Conservation (phyloP, 2,329 filamentous ascomycete genomes). For the Seiridium cupressi region DNA sequence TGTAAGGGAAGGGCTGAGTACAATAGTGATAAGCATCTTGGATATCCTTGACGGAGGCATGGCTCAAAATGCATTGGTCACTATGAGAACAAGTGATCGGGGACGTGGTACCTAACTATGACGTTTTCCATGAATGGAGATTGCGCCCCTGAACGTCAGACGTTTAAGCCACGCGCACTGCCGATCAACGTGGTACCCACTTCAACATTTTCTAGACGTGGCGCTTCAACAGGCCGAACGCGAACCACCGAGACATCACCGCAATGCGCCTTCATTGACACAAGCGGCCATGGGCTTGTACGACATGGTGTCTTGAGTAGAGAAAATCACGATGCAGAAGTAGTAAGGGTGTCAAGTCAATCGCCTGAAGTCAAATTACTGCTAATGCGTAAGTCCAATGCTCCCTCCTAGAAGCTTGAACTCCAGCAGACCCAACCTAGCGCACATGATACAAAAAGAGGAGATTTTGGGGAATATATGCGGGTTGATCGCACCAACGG, state of each 20-base stretch:
- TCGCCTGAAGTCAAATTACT: slow-evolving; percentile 7
- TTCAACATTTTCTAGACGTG: not conserved
- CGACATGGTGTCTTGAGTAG: too few relatives aligned
- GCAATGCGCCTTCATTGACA: not conserved
- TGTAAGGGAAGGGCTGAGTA: too few relatives aligned
- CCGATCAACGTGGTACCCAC: not conserved
- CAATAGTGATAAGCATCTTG: too few relatives aligned
- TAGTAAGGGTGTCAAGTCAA: not conserved
- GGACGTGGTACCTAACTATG: too few relatives aligned
- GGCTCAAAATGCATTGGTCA: too few relatives aligned
- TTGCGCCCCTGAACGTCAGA: too few relatives aligned
- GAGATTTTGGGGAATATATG: slow-evolving; percentile 14
- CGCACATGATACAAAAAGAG: slow-evolving; percentile 11
- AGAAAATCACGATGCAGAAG: too few relatives aligned
- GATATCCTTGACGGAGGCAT: too few relatives aligned
- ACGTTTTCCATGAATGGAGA: too few relatives aligned
- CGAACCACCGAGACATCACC: not conserved
- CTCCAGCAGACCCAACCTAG: slow-evolving; percentile 8
- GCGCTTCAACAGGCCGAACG: not conserved
- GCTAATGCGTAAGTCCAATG: slow-evolving; percentile 7
- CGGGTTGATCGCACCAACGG: slow-evolving; percentile 8
- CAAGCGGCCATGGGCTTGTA: not conserved
- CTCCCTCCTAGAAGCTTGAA: slow-evolving; percentile 6
- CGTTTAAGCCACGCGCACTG: not conserved
- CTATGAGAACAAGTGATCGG: too few relatives aligned